phyloP scores from a whole-genome alignment of 139 green algal genomes.

The Picochlorum sp. region DNA sequence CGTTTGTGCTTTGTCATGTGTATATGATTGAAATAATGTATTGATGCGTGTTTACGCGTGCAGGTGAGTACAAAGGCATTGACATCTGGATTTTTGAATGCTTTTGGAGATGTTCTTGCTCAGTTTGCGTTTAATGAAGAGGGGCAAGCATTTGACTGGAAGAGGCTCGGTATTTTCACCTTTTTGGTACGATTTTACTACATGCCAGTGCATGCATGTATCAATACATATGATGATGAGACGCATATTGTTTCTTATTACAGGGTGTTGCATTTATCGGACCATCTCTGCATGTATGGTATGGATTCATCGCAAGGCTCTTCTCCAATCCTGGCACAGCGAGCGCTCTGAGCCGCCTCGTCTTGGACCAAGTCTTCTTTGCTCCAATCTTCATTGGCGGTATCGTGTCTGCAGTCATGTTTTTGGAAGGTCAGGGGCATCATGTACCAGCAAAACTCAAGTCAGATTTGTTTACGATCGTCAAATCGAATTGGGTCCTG shows the following conservation, averaged over 20 bases:
- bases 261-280: slow-evolving; percentile 53
- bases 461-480: slow-evolving; percentile 52
- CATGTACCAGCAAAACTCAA: slow-evolving; percentile 62
- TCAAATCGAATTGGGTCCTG: slow-evolving; percentile 76
- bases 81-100: slow-evolving; percentile 77
- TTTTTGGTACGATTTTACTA: slow-evolving; percentile 30
- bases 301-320: slow-evolving; percentile 49
- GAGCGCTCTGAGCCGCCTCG: slow-evolving; percentile 42
- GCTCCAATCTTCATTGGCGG: slow-evolving; percentile 77
- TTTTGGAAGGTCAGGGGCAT: slow-evolving; percentile 56
- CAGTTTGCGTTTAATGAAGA: slow-evolving; percentile 64
- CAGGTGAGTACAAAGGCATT: slow-evolving; percentile 58
- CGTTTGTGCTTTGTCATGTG: neutral
- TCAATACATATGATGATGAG: too few species aligned
- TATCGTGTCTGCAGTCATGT: slow-evolving; percentile 60
- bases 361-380: slow-evolving; percentile 81
- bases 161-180: slow-evolving; percentile 62
- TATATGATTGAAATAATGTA: neutral
- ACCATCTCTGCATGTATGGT: slow-evolving; percentile 79
- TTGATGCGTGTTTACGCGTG: neutral
- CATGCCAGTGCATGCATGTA: neutral
- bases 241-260: neutral
- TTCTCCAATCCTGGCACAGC: slow-evolving; percentile 42
- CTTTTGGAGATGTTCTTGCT: slow-evolving; percentile 67
- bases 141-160: slow-evolving; percentile 28